These are phyloP conservation scores for Noccaea caerulescens DNA, from an alignment of 345 rosid genomes.

Conservation along the genomic window DNA sequence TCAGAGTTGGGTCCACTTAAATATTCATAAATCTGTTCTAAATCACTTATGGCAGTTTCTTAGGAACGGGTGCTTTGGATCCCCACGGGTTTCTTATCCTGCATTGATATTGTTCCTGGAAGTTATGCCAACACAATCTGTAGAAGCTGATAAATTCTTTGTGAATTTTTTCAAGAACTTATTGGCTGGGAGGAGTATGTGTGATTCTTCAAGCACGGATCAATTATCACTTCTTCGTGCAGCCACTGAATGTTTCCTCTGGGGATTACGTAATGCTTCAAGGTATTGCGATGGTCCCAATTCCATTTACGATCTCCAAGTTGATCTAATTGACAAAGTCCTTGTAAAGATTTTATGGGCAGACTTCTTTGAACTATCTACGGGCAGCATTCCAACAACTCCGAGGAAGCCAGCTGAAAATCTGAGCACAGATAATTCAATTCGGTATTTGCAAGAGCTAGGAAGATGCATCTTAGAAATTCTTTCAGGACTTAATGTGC, in stretches of 20 bases:
- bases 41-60: conserved; percentile 80
- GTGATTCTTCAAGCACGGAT: conserved; percentile 57
- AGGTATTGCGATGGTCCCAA: conserved; percentile 63
- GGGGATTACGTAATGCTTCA: conserved; percentile 77
- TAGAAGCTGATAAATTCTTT: conserved; percentile 69
- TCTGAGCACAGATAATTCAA: conserved; percentile 43
- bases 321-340: conserved; percentile 60
- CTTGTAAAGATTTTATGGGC: conserved; percentile 81
- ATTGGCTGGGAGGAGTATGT: conserved; percentile 76
- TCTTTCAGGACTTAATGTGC: conserved; percentile 58
- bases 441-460: conserved; percentile 60
- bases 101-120: conserved; percentile 77
- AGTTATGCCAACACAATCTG: conserved; percentile 60
- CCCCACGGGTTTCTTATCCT: conserved; percentile 89
- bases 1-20: conserved; percentile 67
- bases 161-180: conserved; percentile 72
- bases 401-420: conserved; percentile 49
- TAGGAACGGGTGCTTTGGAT: conserved; percentile 84
- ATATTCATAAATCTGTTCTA: conserved; percentile 69
- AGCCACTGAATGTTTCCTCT: conserved; percentile 78
- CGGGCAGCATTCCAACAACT: conserved; percentile 39
- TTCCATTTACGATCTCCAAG: conserved; percentile 55
- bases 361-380: conserved; percentile 53
- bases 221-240: conserved; percentile 63
- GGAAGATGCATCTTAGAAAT: conserved; percentile 84